These are phyloP conservation scores for Tolypocladium nubicola DNA, from an alignment of 2,329 filamentous ascomycete species.

Conservation along the genomic window DNA sequence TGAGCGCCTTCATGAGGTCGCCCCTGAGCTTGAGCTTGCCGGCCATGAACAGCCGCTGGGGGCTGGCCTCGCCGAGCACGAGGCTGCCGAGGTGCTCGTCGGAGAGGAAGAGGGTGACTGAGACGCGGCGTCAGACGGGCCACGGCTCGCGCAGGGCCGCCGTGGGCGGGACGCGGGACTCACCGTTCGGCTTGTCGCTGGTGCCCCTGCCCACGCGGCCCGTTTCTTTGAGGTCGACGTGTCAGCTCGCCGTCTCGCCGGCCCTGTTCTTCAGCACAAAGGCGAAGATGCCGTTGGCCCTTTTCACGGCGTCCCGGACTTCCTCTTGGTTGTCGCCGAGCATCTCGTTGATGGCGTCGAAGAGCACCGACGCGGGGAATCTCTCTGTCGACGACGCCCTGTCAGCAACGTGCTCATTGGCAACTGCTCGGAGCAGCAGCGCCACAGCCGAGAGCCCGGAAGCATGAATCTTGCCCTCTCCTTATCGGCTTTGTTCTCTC, in stretches of 20 bases:
- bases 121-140: too few relatives aligned
- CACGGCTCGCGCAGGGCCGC: too few relatives aligned
- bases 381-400: slow-evolving; percentile 41
- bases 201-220: slow-evolving; percentile 72
- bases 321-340: slow-evolving; percentile 61
- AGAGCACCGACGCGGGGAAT: slow-evolving; percentile 84
- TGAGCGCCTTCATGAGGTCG: slow-evolving; percentile 97
- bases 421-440: too few relatives aligned
- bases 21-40: slow-evolving; percentile 98
- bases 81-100: slow-evolving; percentile 82
- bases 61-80: slow-evolving; percentile 78
- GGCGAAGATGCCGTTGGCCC: slow-evolving; percentile 75
- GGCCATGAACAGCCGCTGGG: slow-evolving; percentile 90
- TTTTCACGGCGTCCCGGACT: slow-evolving; percentile 80
- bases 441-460: too few relatives aligned
- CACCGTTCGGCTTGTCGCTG: slow-evolving; percentile 69
- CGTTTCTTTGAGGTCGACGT: slow-evolving; percentile 89
- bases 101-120: slow-evolving; percentile 73
- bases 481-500: too few relatives aligned
- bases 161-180: too few relatives aligned
- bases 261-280: slow-evolving; percentile 85
- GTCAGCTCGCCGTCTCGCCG: slow-evolving; percentile 77
- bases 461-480: too few relatives aligned
- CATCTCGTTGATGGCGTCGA: slow-evolving; percentile 72
- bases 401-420: not conserved